Evolutionary conservation across 805 yeast species (phyloP), one percentile per base, ranked within the genome.

Genomic region (Candida piceae): DNA sequence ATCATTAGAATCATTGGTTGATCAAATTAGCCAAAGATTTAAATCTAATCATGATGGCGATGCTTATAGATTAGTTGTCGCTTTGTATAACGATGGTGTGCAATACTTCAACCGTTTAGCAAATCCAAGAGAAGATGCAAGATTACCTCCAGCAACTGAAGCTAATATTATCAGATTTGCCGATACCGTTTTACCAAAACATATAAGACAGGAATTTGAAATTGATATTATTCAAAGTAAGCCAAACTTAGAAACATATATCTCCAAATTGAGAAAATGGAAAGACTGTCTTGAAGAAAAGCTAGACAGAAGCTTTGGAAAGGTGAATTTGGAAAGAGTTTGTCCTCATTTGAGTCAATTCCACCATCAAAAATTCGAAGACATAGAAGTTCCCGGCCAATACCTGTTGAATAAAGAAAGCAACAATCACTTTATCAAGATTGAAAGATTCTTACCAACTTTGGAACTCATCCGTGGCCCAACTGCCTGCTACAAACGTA

Each of bases 351-450:
- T 93, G 59, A 83, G 95, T 57, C 96, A 89, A 57, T 93, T 94
- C 76, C 98, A 93, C 62, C 96, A 93, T 58, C 97, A 93, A 59
- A 90, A 88, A 62, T 93, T 93, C 56, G 99, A 93, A 58, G 98
- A 93, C 34, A 86, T 93, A 40, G 98, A 93, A 58, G 80, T 93
- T 40, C 98, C 98, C 0, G 98, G 99, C 2, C 99, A 93, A 57
- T 93, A 93, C 54, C 66, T 89, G 55, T 68, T 87, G 64, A 84
- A 86, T 58, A 84, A 81, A 57, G 97, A 90, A 52, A 86, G 72
- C 60, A 87, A 74, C 59, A 90, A 86, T 56, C 96, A 90, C 58
- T 94, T 93, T 58, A 74, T 87, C 34, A 93, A 93, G 69, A 85
- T 93, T 52, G 97, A 88, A 45, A 70, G 98, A 40, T 94, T 93